phyloP scores from a whole-genome alignment of 768 basidiomycete genomes.

The Collybiopsis luxurians region DNA sequence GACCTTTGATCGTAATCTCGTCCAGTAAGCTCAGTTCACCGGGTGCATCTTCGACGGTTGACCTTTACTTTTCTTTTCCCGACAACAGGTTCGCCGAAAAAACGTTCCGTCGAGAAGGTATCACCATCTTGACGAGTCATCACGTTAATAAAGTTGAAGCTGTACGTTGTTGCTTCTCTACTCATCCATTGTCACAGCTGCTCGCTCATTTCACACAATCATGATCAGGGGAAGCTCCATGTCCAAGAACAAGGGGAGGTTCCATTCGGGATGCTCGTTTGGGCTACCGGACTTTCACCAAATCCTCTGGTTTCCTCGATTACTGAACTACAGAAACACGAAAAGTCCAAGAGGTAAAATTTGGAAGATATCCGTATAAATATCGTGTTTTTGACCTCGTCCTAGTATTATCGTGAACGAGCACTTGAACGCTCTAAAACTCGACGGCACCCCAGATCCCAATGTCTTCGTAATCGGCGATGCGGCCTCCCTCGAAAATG shows the following conservation, averaged over 20 bases:
- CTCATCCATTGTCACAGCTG: not conserved
- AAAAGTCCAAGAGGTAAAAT: slow-evolving; percentile 49
- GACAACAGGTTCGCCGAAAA: slow-evolving; percentile 62
- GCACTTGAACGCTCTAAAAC: slow-evolving; percentile 58
- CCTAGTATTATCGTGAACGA: slow-evolving; percentile 20
- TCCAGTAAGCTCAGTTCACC: slow-evolving; percentile 38
- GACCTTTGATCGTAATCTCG: slow-evolving; percentile 66
- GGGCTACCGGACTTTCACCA: slow-evolving; percentile 83
- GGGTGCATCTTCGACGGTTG: not conserved
- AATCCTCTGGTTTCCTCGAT: slow-evolving; percentile 75
- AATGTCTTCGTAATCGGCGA: slow-evolving; percentile 87
- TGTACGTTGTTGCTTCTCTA: slow-evolving; percentile 28
- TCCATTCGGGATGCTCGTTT: slow-evolving; percentile 79
- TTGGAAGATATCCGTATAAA: too few relatives aligned
- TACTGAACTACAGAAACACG: slow-evolving; percentile 56
- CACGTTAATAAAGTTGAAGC: slow-evolving; percentile 69
- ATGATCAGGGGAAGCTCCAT: slow-evolving; percentile 63
- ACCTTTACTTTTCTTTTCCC: not conserved
- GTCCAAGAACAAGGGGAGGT: slow-evolving; percentile 77
- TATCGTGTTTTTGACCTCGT: too few relatives aligned
- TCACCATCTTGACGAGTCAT: slow-evolving; percentile 67
- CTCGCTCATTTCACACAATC: not conserved
- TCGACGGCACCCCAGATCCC: slow-evolving; percentile 49
- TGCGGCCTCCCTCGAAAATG: slow-evolving; percentile 56
- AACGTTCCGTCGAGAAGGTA: slow-evolving; percentile 72